Evolutionary conservation across 345 rosid species (phyloP), one percentile per base, ranked within the genome.

Genomic region (Dipteronia dyeriana): DNA sequence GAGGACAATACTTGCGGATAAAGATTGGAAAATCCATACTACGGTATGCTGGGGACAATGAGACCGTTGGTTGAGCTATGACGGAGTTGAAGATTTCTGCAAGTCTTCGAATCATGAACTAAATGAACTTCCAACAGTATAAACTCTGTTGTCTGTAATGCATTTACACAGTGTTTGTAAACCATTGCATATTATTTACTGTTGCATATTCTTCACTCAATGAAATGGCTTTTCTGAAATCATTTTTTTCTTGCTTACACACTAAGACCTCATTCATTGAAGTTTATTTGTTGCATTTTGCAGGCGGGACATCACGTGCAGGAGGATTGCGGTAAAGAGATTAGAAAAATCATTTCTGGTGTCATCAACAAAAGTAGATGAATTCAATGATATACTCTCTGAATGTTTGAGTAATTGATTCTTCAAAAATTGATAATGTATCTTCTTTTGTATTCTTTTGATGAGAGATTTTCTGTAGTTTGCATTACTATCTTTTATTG

Each of bases 271-370:
- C 23, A 59, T 7, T 59, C 11, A 69, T 25, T 53, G 34, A 54
- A 51, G 59, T 23, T 68, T 14, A 61, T 61, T 13, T 76, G 56
- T 76, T 81, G 69, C 22, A 51, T 80, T 80, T 77, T 82, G 84
- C 85, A 94, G 95, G 95, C 97, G 76, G 97, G 97, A 70, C 98
- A 95, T 87, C 97, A 91, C 75, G 97, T 95, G 45, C 98, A 91
- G 79, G 97, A 95, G 83, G 98, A 95, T 80, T 81, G 87, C 2
- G 96, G 97, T 66, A 94, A 95, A 84, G 99, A 93, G 81, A 86
- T 95, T 17, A 98, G 95, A 71, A 82, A 85, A 78, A 76, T 90
- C 74, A 91, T 95, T 66, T 86, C 91, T 11, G 84, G 87, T 81
- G 68, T 91, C 72, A 59, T 95, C 13, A 84, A 90, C 76, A 84